Evolutionary conservation across 257 asterid species (phyloP), one percentile per base, ranked within the genome.

Genomic region (Cruciata laevipes): DNA sequence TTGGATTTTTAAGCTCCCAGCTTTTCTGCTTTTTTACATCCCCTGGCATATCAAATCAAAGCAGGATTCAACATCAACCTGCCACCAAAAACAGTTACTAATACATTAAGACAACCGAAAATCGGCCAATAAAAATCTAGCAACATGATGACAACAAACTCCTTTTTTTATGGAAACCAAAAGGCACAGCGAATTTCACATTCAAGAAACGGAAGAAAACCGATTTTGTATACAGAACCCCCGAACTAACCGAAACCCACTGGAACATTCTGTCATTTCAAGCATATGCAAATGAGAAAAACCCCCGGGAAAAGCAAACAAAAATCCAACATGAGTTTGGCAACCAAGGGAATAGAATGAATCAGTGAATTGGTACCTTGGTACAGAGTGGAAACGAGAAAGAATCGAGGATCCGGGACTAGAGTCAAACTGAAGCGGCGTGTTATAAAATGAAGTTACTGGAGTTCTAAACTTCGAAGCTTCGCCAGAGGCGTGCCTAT

Each of bases 31-130:
- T 75, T 73, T 76, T 76, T 68, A 80, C 75, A 21, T 78, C 80
- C 61, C 81, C 89, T 42, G 95, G 80, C 95, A 91, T 88, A 61
- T 71, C 68, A 67, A 12, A 23, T 71, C 68, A 69, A 12, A 23
- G 52, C 13, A 27, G 30, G 24, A 44, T 23, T 73, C 52, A 27
- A 21, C 49, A 73, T 49, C 72, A 66, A 67, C 69, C 72, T 44
- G 40, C 13, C 10, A 24, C 44, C 18, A 35, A 27, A 47, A 38
- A 44, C 51, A 25, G 31, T 25, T 31, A 25, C 21, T 42, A 44
- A 44, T 14, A 14, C 40, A 64, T 9, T 23, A 16, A 62, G 31
- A 51, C 25, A 47, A 27, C 31, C 47, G n/a, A 18, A 27, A 25
- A 49, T 14, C 11, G 20, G 49, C 16, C 21, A 13, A 9, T 5